Conservation (phyloP, 306 rosid genomes). For the Begonia loranthoides region DNA sequence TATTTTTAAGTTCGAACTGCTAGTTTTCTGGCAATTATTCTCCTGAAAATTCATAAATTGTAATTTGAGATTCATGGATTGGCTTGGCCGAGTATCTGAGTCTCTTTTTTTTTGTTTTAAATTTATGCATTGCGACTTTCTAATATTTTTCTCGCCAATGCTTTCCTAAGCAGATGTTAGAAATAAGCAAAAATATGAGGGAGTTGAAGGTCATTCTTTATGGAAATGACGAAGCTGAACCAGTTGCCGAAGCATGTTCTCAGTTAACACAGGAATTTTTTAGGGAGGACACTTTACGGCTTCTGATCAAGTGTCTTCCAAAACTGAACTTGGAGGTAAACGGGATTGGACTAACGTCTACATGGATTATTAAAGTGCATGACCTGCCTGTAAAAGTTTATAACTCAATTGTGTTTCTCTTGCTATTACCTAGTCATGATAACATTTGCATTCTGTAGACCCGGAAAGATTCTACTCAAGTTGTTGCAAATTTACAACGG, state of each 20-base stretch:
- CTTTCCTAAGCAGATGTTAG: constrained; percentile 18
- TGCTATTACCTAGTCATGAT: background rate
- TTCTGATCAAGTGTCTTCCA: constrained; percentile 30
- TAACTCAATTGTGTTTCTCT: background rate
- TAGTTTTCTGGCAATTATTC: too few species aligned
- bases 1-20: too few species aligned
- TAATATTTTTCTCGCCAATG: too few species aligned
- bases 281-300: constrained; percentile 37
- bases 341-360: background rate
- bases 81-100: too few species aligned
- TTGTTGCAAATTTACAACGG: constrained; percentile 54
- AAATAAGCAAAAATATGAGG: constrained; percentile 26
- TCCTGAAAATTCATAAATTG: too few species aligned
- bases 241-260: constrained; percentile 43
- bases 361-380: constrained; percentile 2
- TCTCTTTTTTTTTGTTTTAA: too few species aligned
- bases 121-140: too few species aligned
- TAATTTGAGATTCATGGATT: too few species aligned
- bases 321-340: constrained; percentile 44
- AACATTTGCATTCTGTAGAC: constrained; percentile 18
- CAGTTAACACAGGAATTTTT: constrained; percentile 53
- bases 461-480: constrained; percentile 42
- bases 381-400: background rate
- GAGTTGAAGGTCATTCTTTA: constrained; percentile 39
- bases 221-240: constrained; percentile 47